Conservation (phyloP, 1,139 yeast genomes). For the Magnusiomyces paraingens region DNA sequence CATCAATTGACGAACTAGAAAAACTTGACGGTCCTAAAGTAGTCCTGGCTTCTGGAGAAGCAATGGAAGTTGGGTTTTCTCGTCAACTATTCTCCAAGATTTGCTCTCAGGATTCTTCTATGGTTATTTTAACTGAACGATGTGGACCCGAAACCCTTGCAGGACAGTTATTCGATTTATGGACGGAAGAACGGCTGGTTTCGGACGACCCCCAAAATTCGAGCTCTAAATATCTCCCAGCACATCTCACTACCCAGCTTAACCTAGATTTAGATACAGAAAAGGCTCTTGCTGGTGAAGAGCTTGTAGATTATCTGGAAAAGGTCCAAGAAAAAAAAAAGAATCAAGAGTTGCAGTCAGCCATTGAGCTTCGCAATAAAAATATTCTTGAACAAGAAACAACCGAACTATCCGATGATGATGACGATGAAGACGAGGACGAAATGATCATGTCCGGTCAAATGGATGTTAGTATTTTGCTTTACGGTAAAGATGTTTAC, state of each 20-base stretch:
- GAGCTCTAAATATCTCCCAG: slow-evolving; percentile 9
- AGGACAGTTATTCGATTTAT: slow-evolving; percentile 45
- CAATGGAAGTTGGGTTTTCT: slow-evolving; percentile 60
- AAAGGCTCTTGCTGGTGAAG: slow-evolving; percentile 33
- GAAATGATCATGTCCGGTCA: slow-evolving; percentile 22
- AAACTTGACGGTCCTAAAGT: slow-evolving; percentile 66
- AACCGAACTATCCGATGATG: slow-evolving; percentile 27
- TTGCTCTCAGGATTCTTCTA: slow-evolving; percentile 58
- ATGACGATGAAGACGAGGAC: slow-evolving; percentile 30
- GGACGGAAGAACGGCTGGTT: slow-evolving; percentile 38
- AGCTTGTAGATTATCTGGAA: slow-evolving; percentile 29
- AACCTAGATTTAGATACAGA: slow-evolving; percentile 23
- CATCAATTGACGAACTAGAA: slow-evolving; percentile 52
- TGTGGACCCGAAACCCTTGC: slow-evolving; percentile 37
- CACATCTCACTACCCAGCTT: slow-evolving; percentile 22
- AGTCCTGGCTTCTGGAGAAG: slow-evolving; percentile 72
- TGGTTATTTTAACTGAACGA: slow-evolving; percentile 70
- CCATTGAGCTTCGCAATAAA: slow-evolving; percentile 50
- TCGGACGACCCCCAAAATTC: slow-evolving; percentile 9
- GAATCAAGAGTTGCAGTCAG: slow-evolving; percentile 46
- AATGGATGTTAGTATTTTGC: slow-evolving; percentile 30
- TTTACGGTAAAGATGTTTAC: slow-evolving; percentile 36
- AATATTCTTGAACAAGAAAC: slow-evolving; percentile 47
- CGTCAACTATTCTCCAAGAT: slow-evolving; percentile 50
- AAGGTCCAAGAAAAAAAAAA: slow-evolving; percentile 35